Percentiles rank a stretch among this genome's conserved stretches.
Evolutionary conservation across 31 red algal genomes (phyloP).

Genomic region (Pterothamnion heteromorphum): DNA sequence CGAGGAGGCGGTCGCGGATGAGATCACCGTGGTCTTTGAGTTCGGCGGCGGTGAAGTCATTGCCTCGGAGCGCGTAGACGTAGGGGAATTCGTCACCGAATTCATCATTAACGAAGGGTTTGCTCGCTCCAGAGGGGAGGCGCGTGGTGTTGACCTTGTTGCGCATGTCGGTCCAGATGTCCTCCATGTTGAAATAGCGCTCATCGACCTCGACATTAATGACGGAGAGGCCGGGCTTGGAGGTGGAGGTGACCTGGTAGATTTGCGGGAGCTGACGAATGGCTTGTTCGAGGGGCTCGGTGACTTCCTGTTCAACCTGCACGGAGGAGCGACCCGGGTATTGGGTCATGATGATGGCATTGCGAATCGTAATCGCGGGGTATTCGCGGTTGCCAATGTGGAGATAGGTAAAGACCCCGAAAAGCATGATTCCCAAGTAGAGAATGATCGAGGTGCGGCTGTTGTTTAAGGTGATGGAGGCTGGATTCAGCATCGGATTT

Average conservation of each 20-base stretch:
- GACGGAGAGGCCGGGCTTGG: not conserved
- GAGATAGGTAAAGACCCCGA: not conserved
- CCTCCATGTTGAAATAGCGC: not conserved
- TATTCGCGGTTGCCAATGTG: not conserved
- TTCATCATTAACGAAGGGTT: not conserved
- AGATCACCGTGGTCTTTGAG: not conserved
- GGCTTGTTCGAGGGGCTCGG: not conserved
- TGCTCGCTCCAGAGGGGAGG: not conserved
- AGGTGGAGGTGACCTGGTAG: not conserved
- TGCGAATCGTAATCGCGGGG: constrained; percentile 7
- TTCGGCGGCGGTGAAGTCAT: not conserved
- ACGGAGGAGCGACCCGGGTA: constrained; percentile 8
- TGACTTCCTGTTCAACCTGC: not conserved
- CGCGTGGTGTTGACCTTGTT: not conserved
- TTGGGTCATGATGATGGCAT: not conserved
- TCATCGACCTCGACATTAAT: constrained; percentile 2
- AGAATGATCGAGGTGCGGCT: not conserved
- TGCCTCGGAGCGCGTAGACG: not conserved
- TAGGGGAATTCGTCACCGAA: not conserved
- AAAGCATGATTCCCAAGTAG: not conserved
- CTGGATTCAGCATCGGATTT: not conserved
- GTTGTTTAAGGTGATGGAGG: not conserved
- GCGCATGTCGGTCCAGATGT: constrained; percentile 27
- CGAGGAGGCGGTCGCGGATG: constrained; percentile 30
- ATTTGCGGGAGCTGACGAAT: constrained; percentile 10